Percentiles rank a stretch among this genome's conserved stretches.
phyloP scores from a whole-genome alignment of 768 basidiomycete genomes.

The Dictyophora rubrovolvata region DNA sequence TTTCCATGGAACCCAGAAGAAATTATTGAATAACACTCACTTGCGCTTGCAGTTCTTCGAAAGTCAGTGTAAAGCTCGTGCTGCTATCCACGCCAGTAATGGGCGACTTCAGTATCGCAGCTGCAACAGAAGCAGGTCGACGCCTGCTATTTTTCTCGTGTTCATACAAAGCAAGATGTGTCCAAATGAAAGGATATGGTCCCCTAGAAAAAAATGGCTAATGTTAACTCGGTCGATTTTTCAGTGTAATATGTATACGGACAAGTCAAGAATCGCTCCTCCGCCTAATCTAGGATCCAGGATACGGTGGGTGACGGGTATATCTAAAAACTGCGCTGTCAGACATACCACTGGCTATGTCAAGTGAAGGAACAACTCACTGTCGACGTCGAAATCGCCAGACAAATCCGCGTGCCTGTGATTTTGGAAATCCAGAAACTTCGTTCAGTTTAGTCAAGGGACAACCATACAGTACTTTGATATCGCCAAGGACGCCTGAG shows the following conservation, averaged over 20 bases:
- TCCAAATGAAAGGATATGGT: conserved; percentile 62
- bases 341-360: neutral
- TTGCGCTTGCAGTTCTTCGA: conserved; percentile 47
- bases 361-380: conserved; percentile 31
- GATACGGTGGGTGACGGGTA: conserved; percentile 63
- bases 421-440: neutral
- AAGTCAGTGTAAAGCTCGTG: conserved; percentile 67
- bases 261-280: conserved; percentile 79
- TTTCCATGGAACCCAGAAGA: neutral
- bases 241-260: conserved; percentile 18
- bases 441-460: neutral
- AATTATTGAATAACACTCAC: neutral
- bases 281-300: conserved; percentile 73
- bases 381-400: conserved; percentile 52
- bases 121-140: conserved; percentile 47
- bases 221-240: neutral
- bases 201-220: conserved; percentile 36
- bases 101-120: conserved; percentile 69
- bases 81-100: conserved; percentile 70
- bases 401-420: conserved; percentile 60
- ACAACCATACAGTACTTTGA: conserved; percentile 36
- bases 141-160: conserved; percentile 58
- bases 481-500: conserved; percentile 52
- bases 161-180: conserved; percentile 71
- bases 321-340: conserved; percentile 29